Evolutionary conservation across 1,139 yeast species (phyloP).

Genomic region (Candida neerlandica): DNA sequence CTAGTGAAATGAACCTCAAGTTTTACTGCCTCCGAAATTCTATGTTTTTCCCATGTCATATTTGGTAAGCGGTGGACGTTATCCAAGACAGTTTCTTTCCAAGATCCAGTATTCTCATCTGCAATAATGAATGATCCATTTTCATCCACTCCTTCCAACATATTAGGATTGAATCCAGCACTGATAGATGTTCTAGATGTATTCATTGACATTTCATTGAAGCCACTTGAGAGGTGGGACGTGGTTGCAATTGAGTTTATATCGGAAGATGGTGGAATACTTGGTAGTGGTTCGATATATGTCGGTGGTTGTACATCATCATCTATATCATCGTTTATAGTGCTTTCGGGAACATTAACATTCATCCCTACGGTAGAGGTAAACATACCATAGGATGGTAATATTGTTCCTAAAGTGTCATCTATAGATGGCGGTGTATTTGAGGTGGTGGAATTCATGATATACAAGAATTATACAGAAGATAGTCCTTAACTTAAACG

Average conservation of each 20-base stretch:
- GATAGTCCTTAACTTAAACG: too few relatives aligned
- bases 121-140: slow-evolving; percentile 20
- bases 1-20: slow-evolving; percentile 37
- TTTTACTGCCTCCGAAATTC: slow-evolving; percentile 28
- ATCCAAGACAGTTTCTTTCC: slow-evolving; percentile 45
- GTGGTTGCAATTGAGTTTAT: slow-evolving; percentile 6
- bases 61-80: slow-evolving; percentile 39
- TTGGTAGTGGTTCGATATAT: slow-evolving; percentile 10
- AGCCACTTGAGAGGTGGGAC: slow-evolving; percentile 5
- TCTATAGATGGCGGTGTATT: slow-evolving; percentile 8
- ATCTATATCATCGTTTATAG: slow-evolving; percentile 5
- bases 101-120: slow-evolving; percentile 34
- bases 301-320: slow-evolving; percentile 14
- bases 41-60: slow-evolving; percentile 32
- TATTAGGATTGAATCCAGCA: background rate
- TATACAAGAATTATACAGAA: too few relatives aligned
- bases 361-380: slow-evolving; percentile 36
- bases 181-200: slow-evolving; percentile 4
- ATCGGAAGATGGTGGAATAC: slow-evolving; percentile 4
- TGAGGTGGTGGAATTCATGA: too few relatives aligned
- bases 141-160: slow-evolving; percentile 1
- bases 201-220: background rate
- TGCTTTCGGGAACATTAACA: slow-evolving; percentile 17
- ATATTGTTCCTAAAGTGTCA: slow-evolving; percentile 25
- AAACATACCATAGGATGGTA: slow-evolving; percentile 53